Evolutionary conservation across 345 rosid species (phyloP).

Genomic region (Boechera stricta): DNA sequence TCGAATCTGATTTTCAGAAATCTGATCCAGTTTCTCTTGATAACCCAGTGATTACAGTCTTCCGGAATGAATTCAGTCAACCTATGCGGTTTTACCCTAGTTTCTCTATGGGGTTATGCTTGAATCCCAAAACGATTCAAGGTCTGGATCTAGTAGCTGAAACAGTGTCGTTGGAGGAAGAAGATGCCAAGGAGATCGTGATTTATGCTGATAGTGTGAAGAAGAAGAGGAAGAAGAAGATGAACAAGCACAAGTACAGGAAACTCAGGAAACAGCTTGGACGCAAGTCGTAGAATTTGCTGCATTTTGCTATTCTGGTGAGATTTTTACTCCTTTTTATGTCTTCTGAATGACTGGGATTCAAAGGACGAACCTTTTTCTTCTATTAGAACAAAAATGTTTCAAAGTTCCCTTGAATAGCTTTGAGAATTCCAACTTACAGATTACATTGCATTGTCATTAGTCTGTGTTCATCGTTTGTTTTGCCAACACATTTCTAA

Average conservation of each 20-base stretch:
- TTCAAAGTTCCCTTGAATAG: conserved; percentile 11
- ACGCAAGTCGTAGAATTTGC: conserved; percentile 48
- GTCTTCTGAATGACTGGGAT: background rate
- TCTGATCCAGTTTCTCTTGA: conserved; percentile 37
- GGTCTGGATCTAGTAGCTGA: conserved; percentile 38
- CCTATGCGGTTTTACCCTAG: conserved; percentile 48
- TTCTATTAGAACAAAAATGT: background rate
- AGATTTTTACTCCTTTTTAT: conserved; percentile 2
- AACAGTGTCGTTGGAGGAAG: conserved; percentile 29
- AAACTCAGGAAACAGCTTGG: conserved; percentile 80
- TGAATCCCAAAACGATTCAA: conserved; percentile 29
- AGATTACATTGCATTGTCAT: conserved; percentile 12
- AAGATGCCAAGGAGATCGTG: conserved; percentile 13
- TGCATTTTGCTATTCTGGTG: conserved; percentile 30
- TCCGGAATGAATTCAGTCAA: conserved; percentile 23
- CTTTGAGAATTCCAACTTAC: conserved; percentile 2
- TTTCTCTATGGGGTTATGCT: conserved; percentile 48
- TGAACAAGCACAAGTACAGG: conserved; percentile 92
- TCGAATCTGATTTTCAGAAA: conserved; percentile 21
- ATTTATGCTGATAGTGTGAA: conserved; percentile 87
- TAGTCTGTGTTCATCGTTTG: conserved; percentile 25
- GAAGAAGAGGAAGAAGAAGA: conserved; percentile 99
- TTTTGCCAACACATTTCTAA: background rate
- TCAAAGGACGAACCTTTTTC: background rate
- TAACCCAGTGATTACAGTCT: conserved; percentile 7